These are phyloP conservation scores for Schwanniomyces sp. DNA, from an alignment of 805 yeast species.

Conservation along the genomic window DNA sequence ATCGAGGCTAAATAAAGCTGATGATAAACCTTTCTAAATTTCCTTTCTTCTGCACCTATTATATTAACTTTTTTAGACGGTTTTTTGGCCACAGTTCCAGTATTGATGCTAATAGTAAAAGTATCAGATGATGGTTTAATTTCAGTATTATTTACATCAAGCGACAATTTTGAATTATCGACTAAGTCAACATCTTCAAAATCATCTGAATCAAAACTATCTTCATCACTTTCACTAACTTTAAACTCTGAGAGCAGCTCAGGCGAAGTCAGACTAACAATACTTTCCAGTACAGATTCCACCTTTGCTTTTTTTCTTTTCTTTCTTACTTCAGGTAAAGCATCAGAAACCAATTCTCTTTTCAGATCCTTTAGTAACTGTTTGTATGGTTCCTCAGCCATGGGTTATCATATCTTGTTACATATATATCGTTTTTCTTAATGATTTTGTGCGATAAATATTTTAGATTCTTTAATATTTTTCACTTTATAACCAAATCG, in stretches of 20 bases:
- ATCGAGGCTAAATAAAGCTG: constrained; percentile 56
- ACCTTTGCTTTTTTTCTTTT: background rate
- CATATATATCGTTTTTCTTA: background rate
- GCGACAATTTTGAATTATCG: background rate
- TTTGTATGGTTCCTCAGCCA: constrained; percentile 13
- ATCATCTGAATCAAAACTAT: constrained; percentile 28
- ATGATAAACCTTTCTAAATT: constrained; percentile 54
- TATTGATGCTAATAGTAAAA: constrained; percentile 11
- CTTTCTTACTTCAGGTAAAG: constrained; percentile 1
- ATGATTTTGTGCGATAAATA: constrained; percentile 1
- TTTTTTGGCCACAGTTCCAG: constrained; percentile 15
- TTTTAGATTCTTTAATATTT: background rate
- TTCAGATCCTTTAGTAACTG: constrained; percentile 8
- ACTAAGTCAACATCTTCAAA: constrained; percentile 29
- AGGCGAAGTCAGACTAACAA: background rate
- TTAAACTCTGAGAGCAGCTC: background rate
- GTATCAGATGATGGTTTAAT: constrained; percentile 2
- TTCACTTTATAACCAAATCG: background rate
- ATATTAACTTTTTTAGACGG: constrained; percentile 27
- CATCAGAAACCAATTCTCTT: background rate
- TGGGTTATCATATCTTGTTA: background rate
- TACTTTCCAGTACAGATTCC: background rate
- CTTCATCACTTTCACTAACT: constrained; percentile 17
- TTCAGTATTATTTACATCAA: background rate
- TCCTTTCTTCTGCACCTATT: constrained; percentile 56